A percentile compares a stretch with the other conserved stretches of the same genome.
These are phyloP conservation scores for Calonectria montana DNA, from an alignment of 2,329 filamentous ascomycete genomes.

Conservation along the genomic window DNA sequence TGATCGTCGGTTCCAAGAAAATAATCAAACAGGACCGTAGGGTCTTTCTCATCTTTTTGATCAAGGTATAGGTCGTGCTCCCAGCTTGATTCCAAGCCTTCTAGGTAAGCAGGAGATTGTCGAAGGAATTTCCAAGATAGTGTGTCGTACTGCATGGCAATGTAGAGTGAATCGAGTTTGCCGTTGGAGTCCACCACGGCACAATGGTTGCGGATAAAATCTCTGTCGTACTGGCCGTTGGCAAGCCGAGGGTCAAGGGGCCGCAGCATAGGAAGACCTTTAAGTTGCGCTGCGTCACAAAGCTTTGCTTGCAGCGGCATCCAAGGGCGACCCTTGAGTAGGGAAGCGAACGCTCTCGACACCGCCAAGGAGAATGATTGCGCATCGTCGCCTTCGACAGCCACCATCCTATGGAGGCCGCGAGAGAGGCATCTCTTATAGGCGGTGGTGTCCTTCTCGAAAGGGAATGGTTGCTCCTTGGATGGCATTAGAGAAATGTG, in stretches of 20 bases:
- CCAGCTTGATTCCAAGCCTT: slow-evolving; percentile 68
- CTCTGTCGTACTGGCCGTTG: slow-evolving; percentile 57
- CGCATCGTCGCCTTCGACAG: slow-evolving; percentile 61
- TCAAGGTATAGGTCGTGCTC: slow-evolving; percentile 63
- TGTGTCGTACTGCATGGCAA: slow-evolving; percentile 65
- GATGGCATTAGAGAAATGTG: slow-evolving; percentile 70
- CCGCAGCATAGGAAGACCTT: slow-evolving; percentile 70
- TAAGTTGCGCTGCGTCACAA: slow-evolving; percentile 65
- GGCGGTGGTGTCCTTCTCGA: slow-evolving; percentile 70
- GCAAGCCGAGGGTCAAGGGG: slow-evolving; percentile 59
- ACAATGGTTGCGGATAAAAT: slow-evolving; percentile 65
- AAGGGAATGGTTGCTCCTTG: slow-evolving; percentile 66
- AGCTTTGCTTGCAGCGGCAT: slow-evolving; percentile 69
- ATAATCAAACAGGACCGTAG: slow-evolving; percentile 30
- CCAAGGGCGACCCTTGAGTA: slow-evolving; percentile 65
- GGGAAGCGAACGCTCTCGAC: slow-evolving; percentile 59
- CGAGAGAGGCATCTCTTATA: slow-evolving; percentile 72
- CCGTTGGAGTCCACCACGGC: slow-evolving; percentile 66
- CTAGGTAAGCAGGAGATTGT: slow-evolving; percentile 59
- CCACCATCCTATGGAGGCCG: slow-evolving; percentile 68
- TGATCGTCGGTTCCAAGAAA: slow-evolving; percentile 33
- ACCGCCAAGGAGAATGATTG: slow-evolving; percentile 63
- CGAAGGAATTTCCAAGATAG: slow-evolving; percentile 68
- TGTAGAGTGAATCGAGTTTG: slow-evolving; percentile 69
- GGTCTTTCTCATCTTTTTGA: slow-evolving; percentile 40